Percentiles rank a stretch among this genome's conserved stretches.
These are phyloP conservation scores for Candida maltosa DNA, from an alignment of 805 yeast species.

Conservation along the genomic window DNA sequence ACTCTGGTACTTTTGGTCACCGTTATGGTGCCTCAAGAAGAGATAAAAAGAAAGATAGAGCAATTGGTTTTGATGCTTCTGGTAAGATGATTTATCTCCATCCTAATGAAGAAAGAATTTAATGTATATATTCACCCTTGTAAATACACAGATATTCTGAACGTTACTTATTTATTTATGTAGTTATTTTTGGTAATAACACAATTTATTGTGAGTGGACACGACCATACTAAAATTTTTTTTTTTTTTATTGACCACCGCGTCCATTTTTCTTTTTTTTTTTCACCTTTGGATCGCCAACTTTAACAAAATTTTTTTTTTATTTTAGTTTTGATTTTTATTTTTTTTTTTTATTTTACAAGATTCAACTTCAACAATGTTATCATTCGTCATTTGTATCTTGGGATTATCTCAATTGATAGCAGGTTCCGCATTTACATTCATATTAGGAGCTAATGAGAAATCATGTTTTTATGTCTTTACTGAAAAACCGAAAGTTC, in stretches of 20 bases:
- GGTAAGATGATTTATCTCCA: conserved; percentile 54
- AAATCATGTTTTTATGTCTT: conserved; percentile 68
- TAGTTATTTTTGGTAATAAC: too few species aligned
- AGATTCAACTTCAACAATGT: too few species aligned
- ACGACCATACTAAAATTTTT: too few species aligned
- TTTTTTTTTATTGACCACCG: too few species aligned
- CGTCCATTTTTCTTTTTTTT: too few species aligned
- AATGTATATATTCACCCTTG: not conserved
- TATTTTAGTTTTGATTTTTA: too few species aligned
- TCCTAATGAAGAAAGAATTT: conserved; percentile 8
- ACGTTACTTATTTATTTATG: too few species aligned
- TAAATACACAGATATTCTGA: too few species aligned
- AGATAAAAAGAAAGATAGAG: conserved; percentile 83
- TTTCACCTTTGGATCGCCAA: too few species aligned
- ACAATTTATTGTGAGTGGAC: too few species aligned
- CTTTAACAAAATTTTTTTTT: too few species aligned
- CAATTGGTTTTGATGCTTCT: conserved; percentile 62
- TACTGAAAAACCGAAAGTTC: conserved; percentile 56
- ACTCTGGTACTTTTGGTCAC: conserved; percentile 82
- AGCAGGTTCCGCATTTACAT: conserved; percentile 61
- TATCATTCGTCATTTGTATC: conserved; percentile 12
- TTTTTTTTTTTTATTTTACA: too few species aligned
- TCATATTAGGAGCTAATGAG: conserved; percentile 73
- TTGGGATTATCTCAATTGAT: conserved; percentile 29
- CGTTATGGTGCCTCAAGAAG: conserved; percentile 90